Base-by-base conservation (phyloP, 352 stramenopile species). In the Pythium periplocum region DNA sequence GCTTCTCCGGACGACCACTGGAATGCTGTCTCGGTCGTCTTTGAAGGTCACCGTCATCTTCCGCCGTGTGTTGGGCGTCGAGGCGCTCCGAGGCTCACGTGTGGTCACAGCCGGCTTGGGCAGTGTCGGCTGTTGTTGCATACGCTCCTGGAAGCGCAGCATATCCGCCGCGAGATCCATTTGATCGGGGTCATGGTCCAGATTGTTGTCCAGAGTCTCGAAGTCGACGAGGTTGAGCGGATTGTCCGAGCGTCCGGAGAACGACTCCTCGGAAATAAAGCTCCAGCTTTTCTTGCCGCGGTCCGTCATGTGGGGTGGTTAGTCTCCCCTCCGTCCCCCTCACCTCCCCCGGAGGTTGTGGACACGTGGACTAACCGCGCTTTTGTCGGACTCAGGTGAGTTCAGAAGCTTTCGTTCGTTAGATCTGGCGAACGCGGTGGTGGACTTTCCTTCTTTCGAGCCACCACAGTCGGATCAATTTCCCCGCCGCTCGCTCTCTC, bases 201-300 rank as follows among this genome's bases (percentile, higher is more conserved):
- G 37, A 33, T 57, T 61, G 49, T 75, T 61, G 39, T 54, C 59
- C 43, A 59, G 37, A n/a, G 58, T 60, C n/a, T 71, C 66, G 69
- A 73, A 83, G 45, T 78, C 72, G 38, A 84, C 71, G 41, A 63
- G 48, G 26, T 73, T 57, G 32, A 74, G 50, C 42, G 64, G 70
- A 35, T 74, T 47, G 39, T 76, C 57, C 30, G 54, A 61, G n/a
- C 51, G 62, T 26, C 38, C 58, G 12, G 63, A 71, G 61, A 90
- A 90, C 48, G 79, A 90, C 31, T 84, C 77, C 64, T 90, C 79
- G 41, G 79, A 90, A 64, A 90, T 90, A 61, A 90, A 90, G 62
- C 75, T 86, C 68, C 78, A 90, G 71, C 75, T 86, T 61, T 84
- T 82, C 55, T 87, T 85, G 44, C 59, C 59, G 53, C 55, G 55